These are phyloP conservation scores for Nannochloropsis gaditana DNA, from an alignment of 108 stramenopile species.

Conservation along the genomic window DNA sequence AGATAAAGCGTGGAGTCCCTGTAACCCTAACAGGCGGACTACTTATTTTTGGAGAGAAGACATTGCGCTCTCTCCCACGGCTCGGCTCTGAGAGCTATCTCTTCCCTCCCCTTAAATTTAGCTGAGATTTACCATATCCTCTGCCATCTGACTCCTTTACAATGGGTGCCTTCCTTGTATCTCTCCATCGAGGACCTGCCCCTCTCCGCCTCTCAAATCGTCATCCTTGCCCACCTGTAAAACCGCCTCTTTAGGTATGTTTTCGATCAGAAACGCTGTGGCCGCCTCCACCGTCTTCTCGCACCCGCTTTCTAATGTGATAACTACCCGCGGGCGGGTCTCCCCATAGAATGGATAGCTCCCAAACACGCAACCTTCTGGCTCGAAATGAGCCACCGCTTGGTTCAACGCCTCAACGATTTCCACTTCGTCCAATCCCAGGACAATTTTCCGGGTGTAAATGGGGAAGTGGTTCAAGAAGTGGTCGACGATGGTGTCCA, in stretches of 20 bases:
- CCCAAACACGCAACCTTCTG: background rate
- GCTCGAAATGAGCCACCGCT: conserved; percentile 24
- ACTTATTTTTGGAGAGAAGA: too few relatives aligned
- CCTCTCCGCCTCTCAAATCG: conserved; percentile 24
- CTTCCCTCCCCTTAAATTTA: too few relatives aligned
- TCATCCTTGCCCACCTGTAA: conserved; percentile 44
- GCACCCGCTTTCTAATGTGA: conserved; percentile 46
- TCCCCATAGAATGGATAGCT: too few relatives aligned
- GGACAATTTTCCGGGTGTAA: conserved; percentile 30
- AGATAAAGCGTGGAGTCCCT: too few relatives aligned
- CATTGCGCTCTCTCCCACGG: too few relatives aligned
- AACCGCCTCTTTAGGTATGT: conserved; percentile 33
- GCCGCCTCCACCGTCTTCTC: conserved; percentile 41
- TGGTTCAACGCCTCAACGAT: conserved; percentile 43
- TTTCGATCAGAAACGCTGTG: conserved; percentile 24
- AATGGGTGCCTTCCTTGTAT: background rate
- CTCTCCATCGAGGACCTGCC: background rate
- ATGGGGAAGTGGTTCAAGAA: conserved; percentile 35
- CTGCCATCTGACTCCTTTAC: background rate
- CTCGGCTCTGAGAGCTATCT: too few relatives aligned
- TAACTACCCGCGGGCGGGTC: conserved; percentile 24
- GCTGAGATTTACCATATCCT: too few relatives aligned
- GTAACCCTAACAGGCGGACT: too few relatives aligned
- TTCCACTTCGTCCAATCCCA: conserved; percentile 43
- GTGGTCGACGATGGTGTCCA: conserved; percentile 66